Evolutionary conservation across 257 asterid genomes (phyloP), one percentile per base, ranked within the genome.

Genomic region (Gentiana dahurica): DNA sequence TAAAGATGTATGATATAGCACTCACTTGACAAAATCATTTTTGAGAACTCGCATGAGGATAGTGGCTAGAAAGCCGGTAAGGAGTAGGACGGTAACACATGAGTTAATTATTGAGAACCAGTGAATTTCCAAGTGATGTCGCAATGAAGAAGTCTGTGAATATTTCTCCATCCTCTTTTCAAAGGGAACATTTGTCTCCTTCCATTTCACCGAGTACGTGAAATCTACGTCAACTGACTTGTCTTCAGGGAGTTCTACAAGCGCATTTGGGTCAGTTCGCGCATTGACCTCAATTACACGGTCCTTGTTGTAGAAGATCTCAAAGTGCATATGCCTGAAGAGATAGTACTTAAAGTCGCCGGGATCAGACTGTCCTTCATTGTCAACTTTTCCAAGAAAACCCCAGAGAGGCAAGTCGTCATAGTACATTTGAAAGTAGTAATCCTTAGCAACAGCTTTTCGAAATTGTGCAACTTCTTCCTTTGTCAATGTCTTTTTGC

Each of bases 331-430:
- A 54, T 74, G 77, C 38, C 63, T 74, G 60, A 78, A 78, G 53
- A 78, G 76, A 52, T 66, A 74, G 52, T 71, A 80, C 53, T 72
- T 74, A 71, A 58, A 69, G 52, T 80, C 79, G 56, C 73, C 65
- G 41, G 81, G 81, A 61, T 77, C 79, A 47, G 74, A 48, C 65
- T 69, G 77, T 54, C 70, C 75, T 13, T 80, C 81, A 55, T 63
- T 77, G n/a, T 77, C 84, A 37, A 77, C 79, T 66, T 69, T 80
- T 54, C 87, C 84, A 11, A 80, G 41, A 68, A 80, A 80, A 59
- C 81, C 87, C 84, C 87, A 77, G 55, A 77, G 63, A 53, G 87
- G 87, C 66, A 80, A 64, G 71, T 80, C 87, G 72, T 77, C 86
- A 37, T 73, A 79, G 68, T 76, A 76, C 86, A 80, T 80, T 62